Conservation (phyloP, 1,284 basidiomycete genomes). For the Ganoderma multipileum region DNA sequence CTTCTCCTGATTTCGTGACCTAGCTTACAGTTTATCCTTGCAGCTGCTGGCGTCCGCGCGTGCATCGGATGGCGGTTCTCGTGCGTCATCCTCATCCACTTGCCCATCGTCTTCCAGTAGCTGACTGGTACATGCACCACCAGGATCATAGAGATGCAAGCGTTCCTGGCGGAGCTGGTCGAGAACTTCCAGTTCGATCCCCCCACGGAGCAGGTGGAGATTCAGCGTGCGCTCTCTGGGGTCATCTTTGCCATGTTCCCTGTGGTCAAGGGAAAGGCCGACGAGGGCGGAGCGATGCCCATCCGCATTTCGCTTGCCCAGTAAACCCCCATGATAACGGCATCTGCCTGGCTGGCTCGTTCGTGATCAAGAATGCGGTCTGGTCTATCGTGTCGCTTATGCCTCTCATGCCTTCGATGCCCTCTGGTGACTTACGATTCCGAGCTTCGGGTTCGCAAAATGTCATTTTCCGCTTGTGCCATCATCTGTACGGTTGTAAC, state of each 20-base stretch:
- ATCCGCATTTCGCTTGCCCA: slow-evolving; percentile 20
- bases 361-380: neutral
- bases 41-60: slow-evolving; percentile 37
- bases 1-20: neutral
- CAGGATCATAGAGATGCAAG: slow-evolving; percentile 40
- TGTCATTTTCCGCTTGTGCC: neutral
- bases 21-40: neutral
- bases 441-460: neutral
- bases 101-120: neutral
- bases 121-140: neutral
- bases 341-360: neutral
- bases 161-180: slow-evolving; percentile 32
- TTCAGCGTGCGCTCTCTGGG: slow-evolving; percentile 43
- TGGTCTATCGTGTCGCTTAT: neutral
- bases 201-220: slow-evolving; percentile 42
- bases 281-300: slow-evolving; percentile 41
- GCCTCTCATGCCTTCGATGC: neutral
- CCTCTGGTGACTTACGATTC: neutral
- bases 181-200: slow-evolving; percentile 36
- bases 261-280: slow-evolving; percentile 51
- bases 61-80: slow-evolving; percentile 46
- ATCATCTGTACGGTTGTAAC: neutral
- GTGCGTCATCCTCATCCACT: slow-evolving; percentile 31
- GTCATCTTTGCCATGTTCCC: slow-evolving; percentile 48
- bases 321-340: neutral